phyloP scores from a whole-genome alignment of 345 rosid species.

The Ricinus communis region DNA sequence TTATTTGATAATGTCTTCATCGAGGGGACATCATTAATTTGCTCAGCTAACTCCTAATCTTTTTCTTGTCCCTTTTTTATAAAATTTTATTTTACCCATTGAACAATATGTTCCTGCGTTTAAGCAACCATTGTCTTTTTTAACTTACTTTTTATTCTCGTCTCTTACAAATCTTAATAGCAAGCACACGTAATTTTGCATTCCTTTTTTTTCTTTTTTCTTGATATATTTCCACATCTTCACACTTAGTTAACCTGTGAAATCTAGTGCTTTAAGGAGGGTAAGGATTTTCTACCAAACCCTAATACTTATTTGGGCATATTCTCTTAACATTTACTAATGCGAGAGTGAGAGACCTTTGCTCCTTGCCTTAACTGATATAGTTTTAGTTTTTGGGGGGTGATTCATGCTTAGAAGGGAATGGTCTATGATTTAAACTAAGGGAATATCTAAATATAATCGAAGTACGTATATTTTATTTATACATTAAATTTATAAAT shows the following conservation, averaged over 20 bases:
- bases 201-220: neutral
- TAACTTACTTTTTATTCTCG: neutral
- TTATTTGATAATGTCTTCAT: neutral
- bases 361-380: no score
- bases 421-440: no score
- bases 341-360: no score
- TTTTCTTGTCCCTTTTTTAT: no score
- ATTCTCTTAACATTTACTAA: no score
- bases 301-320: no score
- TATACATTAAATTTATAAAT: no score
- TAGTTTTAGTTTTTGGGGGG: no score
- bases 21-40: neutral
- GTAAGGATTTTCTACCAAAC: neutral
- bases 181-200: neutral
- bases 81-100: no score
- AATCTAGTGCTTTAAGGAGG: neutral
- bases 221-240: neutral
- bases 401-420: no score
- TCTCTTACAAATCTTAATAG: neutral
- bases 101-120: neutral
- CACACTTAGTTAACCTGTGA: neutral
- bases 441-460: no score
- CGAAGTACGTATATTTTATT: no score
- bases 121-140: conserved; percentile 1
- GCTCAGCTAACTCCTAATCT: neutral